Conservation (phyloP, 305 asterid species). For the Salvia sclarea region DNA sequence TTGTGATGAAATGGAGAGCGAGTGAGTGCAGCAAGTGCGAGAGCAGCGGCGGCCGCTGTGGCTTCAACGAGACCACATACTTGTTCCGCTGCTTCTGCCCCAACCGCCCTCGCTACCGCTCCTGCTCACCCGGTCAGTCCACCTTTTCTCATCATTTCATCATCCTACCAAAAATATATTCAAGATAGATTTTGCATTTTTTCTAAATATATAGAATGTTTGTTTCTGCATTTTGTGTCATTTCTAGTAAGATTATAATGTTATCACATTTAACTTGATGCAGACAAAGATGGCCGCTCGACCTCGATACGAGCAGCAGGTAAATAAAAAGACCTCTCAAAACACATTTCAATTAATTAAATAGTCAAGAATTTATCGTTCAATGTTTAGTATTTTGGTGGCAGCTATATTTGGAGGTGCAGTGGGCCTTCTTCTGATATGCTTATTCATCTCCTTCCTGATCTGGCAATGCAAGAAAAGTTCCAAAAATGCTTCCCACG, state of each 20-base stretch:
- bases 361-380: background rate
- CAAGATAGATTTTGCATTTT: too few relatives aligned
- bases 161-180: too few relatives aligned
- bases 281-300: slow-evolving; percentile 20
- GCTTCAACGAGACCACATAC: slow-evolving; percentile 29
- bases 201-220: too few relatives aligned
- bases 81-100: slow-evolving; percentile 42
- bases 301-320: slow-evolving; percentile 27
- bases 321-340: slow-evolving; percentile 14
- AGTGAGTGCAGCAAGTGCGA: slow-evolving; percentile 43
- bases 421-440: slow-evolving; percentile 21
- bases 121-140: slow-evolving; percentile 30
- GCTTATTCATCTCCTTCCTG: slow-evolving; percentile 20
- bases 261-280: slow-evolving; percentile 5
- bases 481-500: slow-evolving; percentile 22
- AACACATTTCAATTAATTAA: too few relatives aligned
- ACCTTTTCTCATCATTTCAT: too few relatives aligned
- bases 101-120: slow-evolving; percentile 45
- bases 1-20: slow-evolving; percentile 50
- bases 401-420: slow-evolving; percentile 42
- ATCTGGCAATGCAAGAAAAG: slow-evolving; percentile 39
- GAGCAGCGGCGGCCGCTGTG: slow-evolving; percentile 56
- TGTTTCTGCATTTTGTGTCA: background rate
- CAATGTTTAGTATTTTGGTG: background rate
- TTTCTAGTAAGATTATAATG: too few relatives aligned